Evolutionary conservation across 2,329 filamentous ascomycete species (phyloP), one percentile per base, ranked within the genome.

Genomic region (Stachybotrys chlorohalonatus): DNA sequence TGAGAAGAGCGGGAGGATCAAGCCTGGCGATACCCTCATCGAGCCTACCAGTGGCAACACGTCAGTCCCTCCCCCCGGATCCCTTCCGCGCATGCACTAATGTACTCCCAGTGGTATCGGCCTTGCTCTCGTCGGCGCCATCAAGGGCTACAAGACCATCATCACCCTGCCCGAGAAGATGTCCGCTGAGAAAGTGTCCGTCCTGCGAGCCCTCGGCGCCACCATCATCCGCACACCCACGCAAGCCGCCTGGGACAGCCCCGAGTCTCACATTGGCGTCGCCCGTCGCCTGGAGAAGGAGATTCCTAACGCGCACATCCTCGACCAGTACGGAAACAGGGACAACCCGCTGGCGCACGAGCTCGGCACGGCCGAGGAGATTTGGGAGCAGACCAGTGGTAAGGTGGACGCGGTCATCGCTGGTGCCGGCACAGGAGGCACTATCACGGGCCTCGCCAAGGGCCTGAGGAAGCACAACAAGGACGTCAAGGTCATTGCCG

Each of bases 141-240:
- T 99, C 66, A 97, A 96, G 77, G 93, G 92, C 61, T 99, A 97
- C 80, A 93, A 93, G 74, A 95, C 92, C 47, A 97, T 99, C 74
- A 99, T 99, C 71, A 99, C 94, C 11, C 83, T 99, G 49, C 94
- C 94, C 52, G 94, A 99, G 76, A 99, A 99, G 80, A 99, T 99
- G 94, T 96, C 91, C 1, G 89, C 91, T 51, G 94, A 99, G 74
- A 99, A 99, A 74, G 94, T 99, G 46, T 88, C 93, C 2, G 94
- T 99, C 31, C 81, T 99, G 58, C 89, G 91, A 64, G 93, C 94
- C 32, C 82, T 99, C 53, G 93, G 93, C 60, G 94, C 94, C 47
- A 96, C 95, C 67, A 97, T 99, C 73, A 96, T 99, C 70, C 87
- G 94, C 54, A 99, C 94, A 5, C 94, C 94, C 30, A 99, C 92